Evolutionary conservation across 352 stramenopile genomes (phyloP), one percentile per base, ranked within the genome.

Genomic region (Globisporangium rhizosaccharum): DNA sequence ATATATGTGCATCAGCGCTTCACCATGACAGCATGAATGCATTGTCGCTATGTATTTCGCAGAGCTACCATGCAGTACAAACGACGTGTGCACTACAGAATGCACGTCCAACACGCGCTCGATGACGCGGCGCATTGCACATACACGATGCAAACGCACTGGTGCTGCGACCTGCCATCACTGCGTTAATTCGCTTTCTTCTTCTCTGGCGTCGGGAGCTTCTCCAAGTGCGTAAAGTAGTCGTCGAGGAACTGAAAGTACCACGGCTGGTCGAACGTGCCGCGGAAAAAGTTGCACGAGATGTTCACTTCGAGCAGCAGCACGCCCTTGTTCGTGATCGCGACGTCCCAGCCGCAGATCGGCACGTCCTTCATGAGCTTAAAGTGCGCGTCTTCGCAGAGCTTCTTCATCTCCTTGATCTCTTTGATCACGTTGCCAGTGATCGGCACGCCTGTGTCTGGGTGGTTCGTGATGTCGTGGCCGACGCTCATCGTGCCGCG

Each of bases 231-330:
- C 42, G 54, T 59, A 59, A 94, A 96, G 72, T 94, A 96, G 46
- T 91, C 73, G 61, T 95, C 79, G 23, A 96, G 59, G 68, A 95
- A 92, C 53, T 76, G 62, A 61, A 95, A 94, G 73, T 97, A 96
- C 70, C 76, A 86, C 9, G 67, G 61, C 73, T 96, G 76, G 72
- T 96, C 86, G 57, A 97, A 97, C 18, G 76, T 87, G 57, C 89
- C 92, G 44, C 89, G 86, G 80, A 98, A 98, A 64, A 98, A 98
- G 70, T 98, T 98, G 76, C 92, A 98, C 58, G 88, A 97, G 51
- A 97, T 90, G 75, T 97, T 97, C 39, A 96, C 89, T 57, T 97
- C 86, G 49, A 94, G 64, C 55, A 97, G 72, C 37, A 96, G 65
- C 58, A 96, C 83, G 41, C 90, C 90, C 59, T 94, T 74, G 65